These are phyloP conservation scores for Syzygium jambos DNA, from an alignment of 345 rosid genomes.

Conservation along the genomic window DNA sequence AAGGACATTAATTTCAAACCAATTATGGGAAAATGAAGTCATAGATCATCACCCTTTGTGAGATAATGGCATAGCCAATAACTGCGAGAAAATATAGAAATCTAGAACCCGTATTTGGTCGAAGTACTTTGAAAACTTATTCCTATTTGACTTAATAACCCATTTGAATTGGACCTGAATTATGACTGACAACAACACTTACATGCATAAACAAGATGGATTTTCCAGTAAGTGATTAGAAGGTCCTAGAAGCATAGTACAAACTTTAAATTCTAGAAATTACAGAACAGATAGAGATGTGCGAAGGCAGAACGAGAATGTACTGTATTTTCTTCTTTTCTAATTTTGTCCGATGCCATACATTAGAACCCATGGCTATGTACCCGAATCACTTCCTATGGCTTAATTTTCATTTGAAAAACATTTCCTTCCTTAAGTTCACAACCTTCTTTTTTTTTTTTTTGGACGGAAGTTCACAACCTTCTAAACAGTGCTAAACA, in stretches of 20 bases:
- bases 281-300: neutral
- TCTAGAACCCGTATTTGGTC: neutral
- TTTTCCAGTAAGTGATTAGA: neutral
- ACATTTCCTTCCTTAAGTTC: too few species aligned
- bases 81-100: neutral
- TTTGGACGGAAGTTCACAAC: too few species aligned
- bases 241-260: neutral
- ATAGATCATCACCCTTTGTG: neutral
- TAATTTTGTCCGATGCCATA: too few species aligned
- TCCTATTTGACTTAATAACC: neutral
- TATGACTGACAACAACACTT: neutral
- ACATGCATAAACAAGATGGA: neutral
- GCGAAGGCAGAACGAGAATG: too few species aligned
- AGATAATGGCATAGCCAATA: neutral
- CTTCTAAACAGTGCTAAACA: too few species aligned
- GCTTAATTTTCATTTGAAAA: too few species aligned
- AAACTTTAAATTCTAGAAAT: neutral
- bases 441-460: too few species aligned
- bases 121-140: neutral
- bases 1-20: neutral
- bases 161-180: neutral
- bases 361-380: too few species aligned
- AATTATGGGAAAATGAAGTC: neutral
- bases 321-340: too few species aligned
- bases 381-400: too few species aligned